These are phyloP conservation scores for Dunaliella primolecta DNA, from an alignment of 139 green algal species.

Conservation along the genomic window DNA sequence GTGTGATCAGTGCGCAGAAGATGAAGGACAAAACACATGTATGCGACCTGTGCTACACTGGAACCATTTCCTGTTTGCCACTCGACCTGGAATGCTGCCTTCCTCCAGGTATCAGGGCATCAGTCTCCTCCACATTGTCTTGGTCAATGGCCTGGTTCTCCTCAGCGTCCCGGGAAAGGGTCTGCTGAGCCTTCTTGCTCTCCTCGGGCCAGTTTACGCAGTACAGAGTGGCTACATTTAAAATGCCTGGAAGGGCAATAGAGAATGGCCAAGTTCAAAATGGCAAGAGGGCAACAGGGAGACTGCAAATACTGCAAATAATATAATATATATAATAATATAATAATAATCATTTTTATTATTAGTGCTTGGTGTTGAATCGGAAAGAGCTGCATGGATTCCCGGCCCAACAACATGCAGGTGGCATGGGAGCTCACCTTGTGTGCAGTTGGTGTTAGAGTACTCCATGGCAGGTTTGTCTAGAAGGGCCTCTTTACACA, in stretches of 20 bases:
- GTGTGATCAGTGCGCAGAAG: too few relatives aligned
- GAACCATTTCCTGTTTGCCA: too few relatives aligned
- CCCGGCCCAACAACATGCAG: too few relatives aligned
- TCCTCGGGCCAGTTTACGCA: neutral
- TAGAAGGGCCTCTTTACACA: neutral
- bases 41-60: too few relatives aligned
- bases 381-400: too few relatives aligned
- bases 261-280: neutral
- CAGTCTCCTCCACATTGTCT: neutral
- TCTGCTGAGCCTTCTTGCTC: constrained; percentile 1
- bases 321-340: neutral
- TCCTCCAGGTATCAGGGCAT: too few relatives aligned
- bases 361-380: too few relatives aligned
- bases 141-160: neutral
- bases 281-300: neutral
- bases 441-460: neutral
- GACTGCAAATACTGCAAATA: neutral
- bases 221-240: neutral
- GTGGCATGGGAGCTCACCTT: neutral
- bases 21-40: too few relatives aligned
- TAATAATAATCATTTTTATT: neutral
- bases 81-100: too few relatives aligned
- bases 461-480: neutral
- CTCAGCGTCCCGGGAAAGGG: neutral
- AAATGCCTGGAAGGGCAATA: neutral